Evolutionary conservation across 1,139 yeast genomes (phyloP), one percentile per base, ranked within the genome.

Genomic region (Scheffersomyces cryptocercus): DNA sequence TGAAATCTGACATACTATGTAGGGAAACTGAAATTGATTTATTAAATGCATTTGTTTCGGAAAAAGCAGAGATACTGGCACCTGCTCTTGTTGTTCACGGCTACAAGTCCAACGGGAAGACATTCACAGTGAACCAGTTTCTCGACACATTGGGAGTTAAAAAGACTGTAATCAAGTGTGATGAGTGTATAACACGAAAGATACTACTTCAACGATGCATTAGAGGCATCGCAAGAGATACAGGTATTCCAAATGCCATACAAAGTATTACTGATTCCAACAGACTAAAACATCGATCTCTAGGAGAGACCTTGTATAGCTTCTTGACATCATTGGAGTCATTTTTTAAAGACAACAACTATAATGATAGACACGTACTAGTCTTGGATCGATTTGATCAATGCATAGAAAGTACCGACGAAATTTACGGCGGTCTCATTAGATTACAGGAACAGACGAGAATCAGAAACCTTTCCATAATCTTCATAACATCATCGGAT

Each of bases 331-430:
- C 73, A 3, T 49, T 82, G 24, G 71, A 68, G 43, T 66, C 59
- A 29, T 74, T 76, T 47, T 58, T 72, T 15, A 51, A 52, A 7
- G 63, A 62, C 4, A 53, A 68, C 0, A 49, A 53, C 0, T 75
- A 72, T 47, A 38, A 49, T 0, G 63, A 68, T 2, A 70, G 67
- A n/a, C 85, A 81, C 51, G 72, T 81, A 5, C 59, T 83, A 34
- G 82, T 83, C 0, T 63, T 83, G n/a, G 88, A 83, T 51, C 61
- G 83, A 9, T 68, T 80, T 29, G 88, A 83, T 54, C 74, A 73
- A 46, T 68, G 83, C 36, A 72, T 74, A 53, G 88, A 81, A 33
- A 67, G 71, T 20, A 64, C 74, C 0, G 64, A 68, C 11, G 79
- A 72, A 8, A 49, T 82, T 8, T 67, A 73, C 44, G 61, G 70